Base-by-base conservation (phyloP, 2,329 filamentous ascomycete species). In the Pseudopithomyces chartarum region DNA sequence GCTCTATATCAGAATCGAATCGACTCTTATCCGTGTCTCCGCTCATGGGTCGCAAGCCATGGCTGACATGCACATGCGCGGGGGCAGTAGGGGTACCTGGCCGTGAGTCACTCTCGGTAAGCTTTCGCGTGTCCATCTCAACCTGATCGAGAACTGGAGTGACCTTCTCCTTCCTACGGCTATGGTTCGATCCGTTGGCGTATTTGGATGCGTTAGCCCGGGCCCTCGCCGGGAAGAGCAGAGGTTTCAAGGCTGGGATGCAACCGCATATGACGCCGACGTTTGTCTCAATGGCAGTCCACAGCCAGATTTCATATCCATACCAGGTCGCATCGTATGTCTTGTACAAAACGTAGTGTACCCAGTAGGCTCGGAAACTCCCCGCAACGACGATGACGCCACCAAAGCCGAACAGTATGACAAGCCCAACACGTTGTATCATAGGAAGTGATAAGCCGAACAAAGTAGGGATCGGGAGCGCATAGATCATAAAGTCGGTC, bases 301-400 rank as follows among this genome's bases (percentile, higher is more conserved):
- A 79, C 17, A 77, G 67, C 70, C 75, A 79, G 42, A 76, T 73
- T 39, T 78, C 69, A 56, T 74, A 77, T 33, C 77, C 75, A 52
- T 72, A 70, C 80, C 80, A 81, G 4, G 79, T 80, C 33, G 76
- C 75, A 52, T 82, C 80, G 65, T 78, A 81, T 36, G 73, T 80
- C 19, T 68, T 60, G 51, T 78, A 76, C 29, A 82, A 67, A 2
- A 74, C 74, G 57, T 78, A 77, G 67, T 78, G 80, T 36, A 80
- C 76, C 72, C 71, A 81, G 70, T 80, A 81, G 11, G 79, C 81
- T 8, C 80, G 74, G 63, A 81, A 71, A 42, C 75, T 70, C 20
- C 79, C 79, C 2, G 79, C 79, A 42, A 80, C 71, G n/a, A 79
- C 78, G 46, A 81, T 80, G 40, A 80, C 64, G 45, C 78, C 74